These are phyloP conservation scores for Lecanicillium sp. DNA, from an alignment of 2,329 filamentous ascomycete genomes.

Conservation along the genomic window DNA sequence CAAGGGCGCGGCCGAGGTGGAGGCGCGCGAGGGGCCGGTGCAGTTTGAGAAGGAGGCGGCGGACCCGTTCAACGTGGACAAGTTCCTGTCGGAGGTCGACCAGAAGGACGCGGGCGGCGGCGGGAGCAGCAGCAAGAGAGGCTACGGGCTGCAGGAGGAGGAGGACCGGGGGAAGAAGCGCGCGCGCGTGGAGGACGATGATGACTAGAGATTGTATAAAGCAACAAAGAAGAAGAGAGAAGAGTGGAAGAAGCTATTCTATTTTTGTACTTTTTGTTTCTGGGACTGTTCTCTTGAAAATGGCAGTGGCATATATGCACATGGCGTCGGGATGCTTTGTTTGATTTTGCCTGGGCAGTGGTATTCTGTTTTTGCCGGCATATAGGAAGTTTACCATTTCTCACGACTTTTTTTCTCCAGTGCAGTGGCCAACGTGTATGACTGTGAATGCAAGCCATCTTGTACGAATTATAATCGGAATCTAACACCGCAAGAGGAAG, in stretches of 20 bases:
- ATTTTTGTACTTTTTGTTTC: neutral
- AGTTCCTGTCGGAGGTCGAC: constrained; percentile 78
- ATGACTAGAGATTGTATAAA: constrained; percentile 18
- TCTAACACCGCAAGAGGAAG: too few species aligned
- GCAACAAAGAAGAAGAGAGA: neutral
- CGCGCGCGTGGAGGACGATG: constrained; percentile 69
- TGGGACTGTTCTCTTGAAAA: neutral
- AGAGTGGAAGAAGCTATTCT: neutral
- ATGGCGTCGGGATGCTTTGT: constrained; percentile 2
- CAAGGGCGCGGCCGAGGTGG: constrained; percentile 76
- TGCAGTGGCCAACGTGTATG: neutral
- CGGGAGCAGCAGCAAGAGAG: constrained; percentile 47
- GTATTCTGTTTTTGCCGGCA: neutral
- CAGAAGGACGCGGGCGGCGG: constrained; percentile 45
- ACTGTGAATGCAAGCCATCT: too few species aligned
- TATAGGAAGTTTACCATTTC: neutral
- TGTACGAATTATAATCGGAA: too few species aligned
- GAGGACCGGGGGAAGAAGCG: constrained; percentile 61
- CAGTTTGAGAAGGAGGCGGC: constrained; percentile 85
- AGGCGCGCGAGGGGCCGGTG: constrained; percentile 84
- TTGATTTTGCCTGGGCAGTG: neutral
- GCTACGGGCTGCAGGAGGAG: constrained; percentile 68
- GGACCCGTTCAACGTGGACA: constrained; percentile 92
- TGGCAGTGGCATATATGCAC: constrained; percentile 8
- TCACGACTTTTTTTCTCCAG: too few species aligned